Evolutionary conservation across 1,139 yeast species (phyloP).

Genomic region (Hemisphaericaspora xylofermentans): DNA sequence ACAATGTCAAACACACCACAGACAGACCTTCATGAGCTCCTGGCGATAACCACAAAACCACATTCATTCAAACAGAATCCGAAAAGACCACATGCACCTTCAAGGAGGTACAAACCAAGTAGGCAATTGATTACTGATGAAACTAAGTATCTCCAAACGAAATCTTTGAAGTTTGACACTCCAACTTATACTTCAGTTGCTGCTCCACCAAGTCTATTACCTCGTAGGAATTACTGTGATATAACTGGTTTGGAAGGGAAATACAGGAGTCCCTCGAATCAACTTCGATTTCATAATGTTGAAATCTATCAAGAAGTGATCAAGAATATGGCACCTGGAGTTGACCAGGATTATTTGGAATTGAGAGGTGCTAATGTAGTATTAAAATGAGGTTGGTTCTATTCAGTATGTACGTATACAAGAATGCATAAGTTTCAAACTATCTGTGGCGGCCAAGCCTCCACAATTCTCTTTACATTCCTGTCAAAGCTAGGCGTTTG

Average conservation of each 20-base stretch:
- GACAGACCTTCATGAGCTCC: conserved; percentile 32
- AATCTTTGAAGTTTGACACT: conserved; percentile 43
- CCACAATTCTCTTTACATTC: conserved; percentile 34
- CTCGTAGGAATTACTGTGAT: conserved; percentile 86
- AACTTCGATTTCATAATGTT: conserved; percentile 75
- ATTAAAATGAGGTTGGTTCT: conserved; percentile 41
- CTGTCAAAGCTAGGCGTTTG: conserved; percentile 40
- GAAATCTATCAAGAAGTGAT: conserved; percentile 82
- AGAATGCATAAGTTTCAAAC: conserved; percentile 1
- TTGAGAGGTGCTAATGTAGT: conserved; percentile 87
- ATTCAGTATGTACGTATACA: background rate
- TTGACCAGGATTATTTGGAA: conserved; percentile 89
- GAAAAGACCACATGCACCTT: conserved; percentile 43
- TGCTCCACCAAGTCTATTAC: conserved; percentile 88
- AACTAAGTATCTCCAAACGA: conserved; percentile 53
- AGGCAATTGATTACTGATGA: conserved; percentile 81
- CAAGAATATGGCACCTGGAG: conserved; percentile 81
- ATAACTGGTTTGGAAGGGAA: conserved; percentile 84
- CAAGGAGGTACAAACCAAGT: conserved; percentile 70
- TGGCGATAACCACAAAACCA: conserved; percentile 41
- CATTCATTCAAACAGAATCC: conserved; percentile 58
- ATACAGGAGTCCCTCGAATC: conserved; percentile 75
- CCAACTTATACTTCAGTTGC: conserved; percentile 64
- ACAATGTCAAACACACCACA: conserved; percentile 6
- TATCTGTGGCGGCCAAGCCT: background rate